Evolutionary conservation across 2,329 filamentous ascomycete species (phyloP).

Genomic region (Juglanconis juglandina): DNA sequence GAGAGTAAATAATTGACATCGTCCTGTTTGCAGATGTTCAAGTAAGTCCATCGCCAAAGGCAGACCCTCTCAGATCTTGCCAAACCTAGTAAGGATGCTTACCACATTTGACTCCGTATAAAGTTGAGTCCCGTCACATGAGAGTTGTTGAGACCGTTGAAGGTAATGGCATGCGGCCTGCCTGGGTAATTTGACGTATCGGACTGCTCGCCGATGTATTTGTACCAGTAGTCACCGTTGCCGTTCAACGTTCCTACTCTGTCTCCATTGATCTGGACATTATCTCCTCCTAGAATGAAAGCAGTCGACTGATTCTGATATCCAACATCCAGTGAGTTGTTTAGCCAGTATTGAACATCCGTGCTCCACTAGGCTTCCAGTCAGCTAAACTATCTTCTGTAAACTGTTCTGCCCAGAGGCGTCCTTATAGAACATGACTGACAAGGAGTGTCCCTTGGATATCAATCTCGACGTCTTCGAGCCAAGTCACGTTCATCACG

Average conservation of each 20-base stretch:
- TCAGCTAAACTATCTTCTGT: neutral
- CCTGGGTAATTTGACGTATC: constrained; percentile 38
- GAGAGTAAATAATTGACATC: constrained; percentile 43
- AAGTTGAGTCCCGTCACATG: constrained; percentile 42
- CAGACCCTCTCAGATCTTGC: no score
- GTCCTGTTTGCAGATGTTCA: constrained; percentile 23
- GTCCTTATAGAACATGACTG: neutral
- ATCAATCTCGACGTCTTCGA: constrained; percentile 41
- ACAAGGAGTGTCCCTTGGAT: constrained; percentile 36
- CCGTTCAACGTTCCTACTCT: constrained; percentile 47
- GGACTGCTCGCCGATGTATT: constrained; percentile 31
- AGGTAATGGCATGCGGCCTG: constrained; percentile 47
- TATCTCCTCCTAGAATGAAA: constrained; percentile 45
- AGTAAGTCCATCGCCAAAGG: neutral
- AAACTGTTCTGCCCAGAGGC: neutral
- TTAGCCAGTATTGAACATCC: constrained; percentile 43
- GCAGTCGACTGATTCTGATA: constrained; percentile 47
- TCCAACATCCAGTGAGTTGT: constrained; percentile 38
- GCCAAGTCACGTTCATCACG: constrained; percentile 41
- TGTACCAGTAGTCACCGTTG: constrained; percentile 52
- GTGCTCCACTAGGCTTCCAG: constrained; percentile 29
- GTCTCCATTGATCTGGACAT: constrained; percentile 41
- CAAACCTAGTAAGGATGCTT: constrained; percentile 1
- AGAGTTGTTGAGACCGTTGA: constrained; percentile 41
- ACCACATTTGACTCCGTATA: constrained; percentile 52